A percentile compares a stretch with the other conserved stretches of the same genome.
Evolutionary conservation across 306 rosid genomes (phyloP).

Genomic region (Hylodesmum podocarpum): DNA sequence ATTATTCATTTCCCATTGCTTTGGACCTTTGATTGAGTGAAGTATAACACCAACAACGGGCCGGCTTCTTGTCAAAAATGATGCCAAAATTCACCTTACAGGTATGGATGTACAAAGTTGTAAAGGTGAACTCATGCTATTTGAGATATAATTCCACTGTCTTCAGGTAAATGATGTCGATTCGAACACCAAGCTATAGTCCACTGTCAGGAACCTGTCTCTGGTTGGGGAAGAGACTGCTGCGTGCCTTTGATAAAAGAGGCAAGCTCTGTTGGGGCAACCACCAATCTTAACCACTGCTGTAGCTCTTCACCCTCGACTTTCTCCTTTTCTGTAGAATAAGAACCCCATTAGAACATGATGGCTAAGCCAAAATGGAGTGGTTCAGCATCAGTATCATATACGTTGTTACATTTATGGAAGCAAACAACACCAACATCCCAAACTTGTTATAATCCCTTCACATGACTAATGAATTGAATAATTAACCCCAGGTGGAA

Average conservation of each 20-base stretch:
- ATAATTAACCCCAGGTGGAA: neutral
- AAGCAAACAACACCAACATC: conserved; percentile 4
- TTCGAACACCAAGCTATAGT: conserved; percentile 17
- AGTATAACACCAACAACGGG: conserved; percentile 37
- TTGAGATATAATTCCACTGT: conserved; percentile 41
- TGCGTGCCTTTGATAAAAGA: conserved; percentile 61
- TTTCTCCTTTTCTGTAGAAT: conserved; percentile 78
- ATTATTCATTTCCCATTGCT: conserved; percentile 21
- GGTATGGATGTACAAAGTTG: conserved; percentile 53
- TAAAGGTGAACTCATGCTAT: conserved; percentile 37
- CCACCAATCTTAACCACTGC: conserved; percentile 80
- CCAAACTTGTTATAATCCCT: neutral
- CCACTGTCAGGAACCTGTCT: conserved; percentile 32
- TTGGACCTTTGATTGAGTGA: conserved; percentile 24
- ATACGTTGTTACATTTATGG: neutral
- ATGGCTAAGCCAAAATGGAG: conserved; percentile 7
- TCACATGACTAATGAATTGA: neutral
- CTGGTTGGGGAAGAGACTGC: conserved; percentile 59
- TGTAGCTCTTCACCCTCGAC: conserved; percentile 93
- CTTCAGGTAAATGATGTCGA: conserved; percentile 19
- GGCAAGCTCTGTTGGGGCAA: conserved; percentile 78
- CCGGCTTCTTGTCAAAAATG: conserved; percentile 32
- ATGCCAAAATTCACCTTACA: conserved; percentile 47
- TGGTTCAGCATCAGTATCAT: neutral
- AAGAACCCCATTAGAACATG: conserved; percentile 37